Evolutionary conservation across 306 rosid species (phyloP), one percentile per base, ranked within the genome.

Genomic region (Castanea sativa): DNA sequence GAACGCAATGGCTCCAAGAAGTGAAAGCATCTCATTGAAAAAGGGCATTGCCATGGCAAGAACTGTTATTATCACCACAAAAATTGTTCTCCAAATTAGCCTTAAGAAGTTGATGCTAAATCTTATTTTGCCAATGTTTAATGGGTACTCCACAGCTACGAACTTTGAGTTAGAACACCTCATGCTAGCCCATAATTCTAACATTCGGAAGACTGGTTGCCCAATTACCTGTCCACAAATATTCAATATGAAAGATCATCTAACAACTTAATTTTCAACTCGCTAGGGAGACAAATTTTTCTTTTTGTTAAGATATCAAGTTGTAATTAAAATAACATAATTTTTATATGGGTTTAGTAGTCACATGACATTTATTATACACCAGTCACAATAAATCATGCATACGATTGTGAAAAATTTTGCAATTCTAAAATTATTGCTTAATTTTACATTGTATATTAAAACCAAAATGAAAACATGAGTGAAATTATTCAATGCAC

Each of bases 1-100:
- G 55, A 84, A 90, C 27, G 87, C 91, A 3, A 87, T 11, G 12
- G 90, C 89, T 49, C 94, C 97, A n/a, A 91, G 85, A 6, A 90
- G 81, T 2, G 89, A 91, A 8, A 90, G 78, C 90, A 89, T 85
- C 71, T 79, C 81, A 27, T 88, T 83, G 79, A 90, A 90, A 76
- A 87, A 90, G 0, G 92, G 90, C 75, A 90, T 75, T 16, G 88
- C 91, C 87, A 83, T 86, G 1, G 89, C 90, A 2, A 83, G 23
- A 16, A 83, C 21, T 30, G 87, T 86, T 2, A 32, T 77, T 33
- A 80, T 1, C 19, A 69, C 77, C 58, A 85, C 85, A 75, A 87
- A 89, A 1, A 68, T 5, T 6, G 78, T 78, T 79, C 97, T 89
- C 97, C 92, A 90, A 74, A 75, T 38, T n/a, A 88, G 53, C 85